Base-by-base conservation (phyloP, 805 yeast genomes). In the Wickerhamomyces bovis region DNA sequence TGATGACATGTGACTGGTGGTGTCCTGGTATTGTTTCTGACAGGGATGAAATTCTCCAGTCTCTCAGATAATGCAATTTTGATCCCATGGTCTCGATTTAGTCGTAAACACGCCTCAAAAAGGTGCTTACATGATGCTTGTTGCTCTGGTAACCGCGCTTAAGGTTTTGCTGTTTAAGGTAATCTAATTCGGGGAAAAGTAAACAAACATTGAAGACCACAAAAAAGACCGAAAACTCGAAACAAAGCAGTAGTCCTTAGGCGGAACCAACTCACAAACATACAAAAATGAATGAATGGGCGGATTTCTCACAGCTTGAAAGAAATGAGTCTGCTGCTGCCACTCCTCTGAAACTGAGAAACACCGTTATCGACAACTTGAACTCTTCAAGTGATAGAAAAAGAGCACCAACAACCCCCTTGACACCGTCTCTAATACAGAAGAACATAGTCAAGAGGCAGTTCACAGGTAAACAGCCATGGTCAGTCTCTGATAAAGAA, bases 1-100 rank as follows among this genome's bases (percentile, higher is more conserved):
- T 61, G 15, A 53, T 57, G 43, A 41, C 40, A 20, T 55, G 50
- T 22, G 39, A 41, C 33, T 53, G 56, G 56, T 36, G 33, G n/a
- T n/a, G n/a, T 25, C 50, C 50, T 21, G 75, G 19, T 76, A 78
- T 6, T 67, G 69, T 42, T 50, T 76, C 39, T 70, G 47, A 47
- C 26, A 39, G 45, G 15, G 48, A 45, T 18, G 47, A 44, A 23
- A 22, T 22, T 22, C 23, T 22, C n/a, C n/a, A n/a, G n/a, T n/a
- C n/a, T n/a, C n/a, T n/a, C n/a, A n/a, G n/a, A n/a, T n/a, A n/a
- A n/a, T n/a, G n/a, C n/a, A n/a, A n/a, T n/a, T n/a, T n/a, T n/a
- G n/a, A n/a, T n/a, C n/a, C n/a, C n/a, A n/a, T n/a, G n/a, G n/a
- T n/a, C n/a, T n/a, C n/a, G n/a, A n/a, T n/a, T n/a, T n/a, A n/a